Evolutionary conservation across 768 basidiomycete species (phyloP).

Genomic region (Mycena chlorophos): DNA sequence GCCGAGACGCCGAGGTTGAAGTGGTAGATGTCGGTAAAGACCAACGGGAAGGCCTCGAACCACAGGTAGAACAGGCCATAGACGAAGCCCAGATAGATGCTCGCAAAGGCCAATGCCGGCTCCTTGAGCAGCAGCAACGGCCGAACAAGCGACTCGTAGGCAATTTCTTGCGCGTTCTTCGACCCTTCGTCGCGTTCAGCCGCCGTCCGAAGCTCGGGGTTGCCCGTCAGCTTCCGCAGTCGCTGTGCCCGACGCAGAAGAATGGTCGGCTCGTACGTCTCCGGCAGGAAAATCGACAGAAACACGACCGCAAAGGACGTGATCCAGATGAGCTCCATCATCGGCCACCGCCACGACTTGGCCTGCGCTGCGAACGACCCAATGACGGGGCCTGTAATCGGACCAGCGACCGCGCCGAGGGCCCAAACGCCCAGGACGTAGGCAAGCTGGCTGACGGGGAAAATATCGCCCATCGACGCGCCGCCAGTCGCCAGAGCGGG

Average conservation of each 20-base stretch:
- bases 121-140: conserved; percentile 32
- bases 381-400: conserved; percentile 32
- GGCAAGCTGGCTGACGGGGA: conserved; percentile 8
- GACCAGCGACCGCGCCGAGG: conserved; percentile 24
- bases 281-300: conserved; percentile 30
- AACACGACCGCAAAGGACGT: conserved; percentile 26
- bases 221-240: conserved; percentile 30
- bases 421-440: conserved; percentile 9
- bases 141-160: conserved; percentile 26
- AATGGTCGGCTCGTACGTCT: conserved; percentile 28
- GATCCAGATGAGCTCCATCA: conserved; percentile 34
- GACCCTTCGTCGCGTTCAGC: conserved; percentile 26
- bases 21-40: conserved; percentile 32
- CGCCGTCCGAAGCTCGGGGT: conserved; percentile 24
- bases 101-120: conserved; percentile 30
- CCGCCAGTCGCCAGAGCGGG: conserved; percentile 34
- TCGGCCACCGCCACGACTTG: conserved; percentile 34
- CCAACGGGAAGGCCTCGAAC: conserved; percentile 35
- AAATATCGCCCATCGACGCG: conserved; percentile 5
- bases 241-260: conserved; percentile 32
- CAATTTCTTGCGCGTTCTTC: conserved; percentile 16
- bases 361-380: conserved; percentile 33
- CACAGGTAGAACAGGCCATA: conserved; percentile 34
- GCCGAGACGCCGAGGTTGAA: conserved; percentile 32
- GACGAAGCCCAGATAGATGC: conserved; percentile 32